Base-by-base conservation (phyloP, 441 rosid species). In the Breynia disticha region DNA sequence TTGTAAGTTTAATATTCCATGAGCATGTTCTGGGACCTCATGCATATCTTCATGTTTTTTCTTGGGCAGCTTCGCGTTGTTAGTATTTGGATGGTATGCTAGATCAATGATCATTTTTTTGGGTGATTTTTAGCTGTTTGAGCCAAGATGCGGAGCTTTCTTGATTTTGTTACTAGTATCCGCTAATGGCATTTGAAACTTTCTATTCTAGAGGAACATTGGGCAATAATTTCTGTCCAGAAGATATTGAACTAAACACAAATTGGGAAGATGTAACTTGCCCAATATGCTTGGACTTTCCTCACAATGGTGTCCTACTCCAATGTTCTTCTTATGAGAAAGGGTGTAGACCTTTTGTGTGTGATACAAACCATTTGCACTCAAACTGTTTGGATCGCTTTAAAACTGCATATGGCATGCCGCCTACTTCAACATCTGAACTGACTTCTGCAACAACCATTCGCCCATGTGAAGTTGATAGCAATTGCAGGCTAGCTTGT, bases 381-480 rank as follows among this genome's bases (percentile, higher is more conserved):
- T 91, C 98, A 2, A 91, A 91, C 68, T 88, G 95, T 72, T 70
- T 91, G 66, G 95, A 86, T 53, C 95, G 98, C 16, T 88, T 83
- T 68, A 86, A 79, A 52, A 79, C 54, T 64, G 98, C 96, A n/a
- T 67, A 66, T 67, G 87, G 89, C 19, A 70, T 87, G 66, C 56
- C 77, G 24, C 62, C 85, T 19, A 72, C 83, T 61, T 76, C 78
- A n/a, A 51, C 75, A 42, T 64, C 85, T 20, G 79, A 73, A 57
- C 54, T 54, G 48, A 19, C 65, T 62, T 55, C 73, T 38, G 17
- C 67, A 49, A 21, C 63, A 48, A 61, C 63, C 37, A 50, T 71
- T 12, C 75, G 55, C 21, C 67, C 76, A 3, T 59, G 46, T 55
- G 71, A 54, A 42, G 68, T 64, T 16, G 91, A 82, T 56, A 76